Base-by-base conservation (phyloP, 2,329 filamentous ascomycete genomes). In the Clonostachys solani region DNA sequence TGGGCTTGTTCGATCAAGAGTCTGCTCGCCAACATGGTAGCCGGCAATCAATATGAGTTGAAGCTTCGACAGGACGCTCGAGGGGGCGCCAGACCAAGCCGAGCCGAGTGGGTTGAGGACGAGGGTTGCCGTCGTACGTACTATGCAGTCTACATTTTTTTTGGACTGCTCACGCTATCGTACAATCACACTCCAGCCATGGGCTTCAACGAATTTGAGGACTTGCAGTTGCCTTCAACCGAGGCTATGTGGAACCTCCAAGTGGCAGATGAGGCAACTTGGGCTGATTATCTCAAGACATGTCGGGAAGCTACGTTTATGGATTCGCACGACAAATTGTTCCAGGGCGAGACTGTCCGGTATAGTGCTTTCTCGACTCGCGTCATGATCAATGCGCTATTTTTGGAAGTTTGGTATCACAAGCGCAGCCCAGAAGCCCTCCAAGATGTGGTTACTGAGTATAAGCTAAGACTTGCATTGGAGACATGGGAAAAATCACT, bases 1-100 rank as follows among this genome's bases (percentile, higher is more conserved):
- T 99, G 94, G 94, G 92, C 94, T 35, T 97, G 92, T 68, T 97
- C 94, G 3, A 97, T 99, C 71, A 97, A 97, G 80, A 95, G 91
- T 74, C 78, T 97, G 37, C 81, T 99, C 44, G 92, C 92, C 55
- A 97, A 97, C 70, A 97, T 99, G 92, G 94, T 99, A 48, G 90
- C 92, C 49, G 94, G 94, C 50, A 97, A 96, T 64, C 84, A 91
- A 44, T 97, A 97, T 65, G 94, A 99, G 69, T 75, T 97, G 50
- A 96, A 96, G 77, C 80, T 96, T 51, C 88, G 94, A 16, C 88
- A 89, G 47, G 92, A 97, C 62, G 90, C 87, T 51, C 89, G 94
- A 48, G 86, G 89, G 58, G 85, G 81, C 41, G 76, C 81, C 29
- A 78, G 80, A 51, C 90, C 92, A 2, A 89, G 81, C 37, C 89